Evolutionary conservation across 169 alveolate species (phyloP).

Genomic region (Plasmodium chabaudi): DNA sequence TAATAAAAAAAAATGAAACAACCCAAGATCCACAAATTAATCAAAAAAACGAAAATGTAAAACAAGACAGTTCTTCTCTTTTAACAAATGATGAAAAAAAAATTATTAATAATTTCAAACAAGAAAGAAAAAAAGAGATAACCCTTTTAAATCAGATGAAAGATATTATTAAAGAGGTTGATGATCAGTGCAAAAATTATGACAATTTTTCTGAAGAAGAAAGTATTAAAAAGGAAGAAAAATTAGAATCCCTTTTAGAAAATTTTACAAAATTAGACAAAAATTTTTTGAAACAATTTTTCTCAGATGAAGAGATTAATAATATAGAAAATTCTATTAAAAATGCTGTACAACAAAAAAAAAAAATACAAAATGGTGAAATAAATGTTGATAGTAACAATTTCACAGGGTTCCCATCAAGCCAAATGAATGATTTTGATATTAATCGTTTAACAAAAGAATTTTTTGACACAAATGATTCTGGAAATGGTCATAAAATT

Average conservation of each 20-base stretch:
- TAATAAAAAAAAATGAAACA: not conserved
- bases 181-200: constrained; percentile 66
- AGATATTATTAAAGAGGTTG: constrained; percentile 72
- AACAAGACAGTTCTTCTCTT: not conserved
- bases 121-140: constrained; percentile 62
- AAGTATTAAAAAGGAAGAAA: constrained; percentile 66
- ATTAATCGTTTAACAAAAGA: constrained; percentile 55
- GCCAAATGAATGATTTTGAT: constrained; percentile 34
- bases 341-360: constrained; percentile 44
- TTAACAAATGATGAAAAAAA: constrained; percentile 55
- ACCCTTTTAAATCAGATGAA: constrained; percentile 52
- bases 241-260: constrained; percentile 74
- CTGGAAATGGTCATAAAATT: not conserved
- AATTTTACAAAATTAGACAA: constrained; percentile 75
- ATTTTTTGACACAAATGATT: constrained; percentile 22
- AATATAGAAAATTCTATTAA: constrained; percentile 64
- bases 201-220: constrained; percentile 47
- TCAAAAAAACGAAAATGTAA: not conserved
- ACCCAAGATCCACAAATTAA: not conserved
- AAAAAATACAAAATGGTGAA: constrained; percentile 66
- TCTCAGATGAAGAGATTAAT: constrained; percentile 74
- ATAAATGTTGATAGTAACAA: constrained; percentile 17
- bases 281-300: constrained; percentile 51
- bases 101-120: constrained; percentile 63
- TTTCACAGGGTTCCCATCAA: constrained; percentile 2